Conservation (phyloP, 352 stramenopile species). For the Pythium coloratum region DNA sequence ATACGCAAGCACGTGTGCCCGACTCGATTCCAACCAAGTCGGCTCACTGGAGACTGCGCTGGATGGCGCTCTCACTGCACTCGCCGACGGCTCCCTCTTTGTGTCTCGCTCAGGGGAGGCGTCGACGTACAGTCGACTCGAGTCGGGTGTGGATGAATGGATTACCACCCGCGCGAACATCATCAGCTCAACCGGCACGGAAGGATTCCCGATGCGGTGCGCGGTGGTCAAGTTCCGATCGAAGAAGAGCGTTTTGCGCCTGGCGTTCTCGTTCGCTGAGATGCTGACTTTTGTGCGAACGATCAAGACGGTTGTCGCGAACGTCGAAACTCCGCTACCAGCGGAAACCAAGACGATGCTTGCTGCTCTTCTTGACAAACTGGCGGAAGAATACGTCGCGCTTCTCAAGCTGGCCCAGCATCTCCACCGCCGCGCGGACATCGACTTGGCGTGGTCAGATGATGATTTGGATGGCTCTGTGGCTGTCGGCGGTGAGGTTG, state of each 20-base stretch:
- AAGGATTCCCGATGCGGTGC: slow-evolving; percentile 59
- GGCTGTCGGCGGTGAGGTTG: slow-evolving; percentile 57
- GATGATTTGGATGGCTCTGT: slow-evolving; percentile 68
- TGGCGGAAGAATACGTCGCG: slow-evolving; percentile 45
- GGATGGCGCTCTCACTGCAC: slow-evolving; percentile 54
- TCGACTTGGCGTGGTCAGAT: slow-evolving; percentile 63
- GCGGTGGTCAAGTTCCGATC: slow-evolving; percentile 67
- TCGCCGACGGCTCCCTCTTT: slow-evolving; percentile 60
- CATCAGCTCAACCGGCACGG: slow-evolving; percentile 20
- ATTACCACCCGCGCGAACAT: slow-evolving; percentile 21
- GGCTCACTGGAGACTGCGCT: slow-evolving; percentile 50
- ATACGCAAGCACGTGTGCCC: slow-evolving; percentile 32
- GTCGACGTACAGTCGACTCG: slow-evolving; percentile 55
- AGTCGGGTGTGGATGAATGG: slow-evolving; percentile 62
- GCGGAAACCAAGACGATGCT: slow-evolving; percentile 11
- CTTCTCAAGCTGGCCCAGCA: slow-evolving; percentile 54
- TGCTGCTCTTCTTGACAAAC: slow-evolving; percentile 29
- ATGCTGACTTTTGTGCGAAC: slow-evolving; percentile 44
- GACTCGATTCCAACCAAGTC: slow-evolving; percentile 47
- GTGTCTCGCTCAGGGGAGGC: slow-evolving; percentile 35
- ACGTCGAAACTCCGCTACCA: slow-evolving; percentile 11
- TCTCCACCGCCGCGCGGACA: slow-evolving; percentile 64
- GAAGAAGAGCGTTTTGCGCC: slow-evolving; percentile 44
- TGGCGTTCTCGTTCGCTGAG: slow-evolving; percentile 57
- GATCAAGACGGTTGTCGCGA: slow-evolving; percentile 19